phyloP scores from a whole-genome alignment of 2,329 filamentous ascomycete genomes.

The Fusarium chuoi region DNA sequence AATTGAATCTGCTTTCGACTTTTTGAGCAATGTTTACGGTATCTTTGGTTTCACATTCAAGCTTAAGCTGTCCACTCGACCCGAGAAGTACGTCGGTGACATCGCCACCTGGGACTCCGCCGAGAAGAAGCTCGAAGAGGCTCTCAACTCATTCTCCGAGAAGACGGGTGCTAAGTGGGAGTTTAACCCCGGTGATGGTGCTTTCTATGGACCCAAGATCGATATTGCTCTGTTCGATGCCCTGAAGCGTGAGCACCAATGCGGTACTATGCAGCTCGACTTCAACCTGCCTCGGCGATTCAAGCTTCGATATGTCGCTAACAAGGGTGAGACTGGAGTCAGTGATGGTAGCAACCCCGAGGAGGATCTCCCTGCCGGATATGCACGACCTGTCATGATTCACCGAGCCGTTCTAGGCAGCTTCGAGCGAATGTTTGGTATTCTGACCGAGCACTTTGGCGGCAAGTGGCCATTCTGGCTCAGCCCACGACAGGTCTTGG shows the following conservation, averaged over 20 bases:
- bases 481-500: slow-evolving; percentile 79
- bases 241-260: slow-evolving; percentile 71
- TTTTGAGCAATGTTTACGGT: slow-evolving; percentile 78
- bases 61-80: slow-evolving; percentile 90
- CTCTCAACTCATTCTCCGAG: slow-evolving; percentile 79
- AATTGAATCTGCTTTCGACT: slow-evolving; percentile 87
- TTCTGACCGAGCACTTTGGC: slow-evolving; percentile 84
- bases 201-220: slow-evolving; percentile 98
- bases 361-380: slow-evolving; percentile 70
- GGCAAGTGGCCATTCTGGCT: slow-evolving; percentile 94
- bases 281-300: slow-evolving; percentile 74
- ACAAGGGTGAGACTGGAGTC: slow-evolving; percentile 56
- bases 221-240: slow-evolving; percentile 95
- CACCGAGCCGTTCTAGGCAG: slow-evolving; percentile 83
- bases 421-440: slow-evolving; percentile 75
- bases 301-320: slow-evolving; percentile 62
- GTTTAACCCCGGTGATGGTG: slow-evolving; percentile 92
- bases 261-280: slow-evolving; percentile 90
- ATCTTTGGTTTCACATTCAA: slow-evolving; percentile 79
- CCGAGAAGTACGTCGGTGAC: slow-evolving; percentile 88
- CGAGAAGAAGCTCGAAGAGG: slow-evolving; percentile 81
- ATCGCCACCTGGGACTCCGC: slow-evolving; percentile 89
- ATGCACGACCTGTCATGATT: slow-evolving; percentile 85
- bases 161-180: slow-evolving; percentile 77
- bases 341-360: slow-evolving; percentile 56